Percentiles rank a stretch among this genome's conserved stretches.
These are phyloP conservation scores for Coffea eugenioides DNA, from an alignment of 257 asterid genomes.

Conservation along the genomic window DNA sequence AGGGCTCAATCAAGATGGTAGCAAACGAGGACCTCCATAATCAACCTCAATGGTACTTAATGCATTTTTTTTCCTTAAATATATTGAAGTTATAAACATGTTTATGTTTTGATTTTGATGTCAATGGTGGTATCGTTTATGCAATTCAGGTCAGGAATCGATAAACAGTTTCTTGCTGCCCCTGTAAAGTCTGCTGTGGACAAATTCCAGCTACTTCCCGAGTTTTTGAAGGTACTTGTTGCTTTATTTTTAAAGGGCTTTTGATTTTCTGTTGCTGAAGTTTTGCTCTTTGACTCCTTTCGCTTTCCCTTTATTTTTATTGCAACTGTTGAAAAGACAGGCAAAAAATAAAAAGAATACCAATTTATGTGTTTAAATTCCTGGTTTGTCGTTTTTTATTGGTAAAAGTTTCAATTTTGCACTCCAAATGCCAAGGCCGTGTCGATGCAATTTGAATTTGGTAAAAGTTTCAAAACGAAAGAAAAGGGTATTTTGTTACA, in stretches of 20 bases:
- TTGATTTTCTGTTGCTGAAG: not conserved
- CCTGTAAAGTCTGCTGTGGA: conserved; percentile 66
- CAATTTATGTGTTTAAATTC: not conserved
- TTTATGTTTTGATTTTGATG: not conserved
- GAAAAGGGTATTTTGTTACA: not conserved
- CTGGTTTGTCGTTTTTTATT: not conserved
- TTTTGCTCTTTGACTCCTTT: not conserved
- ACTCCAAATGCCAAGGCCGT: not conserved
- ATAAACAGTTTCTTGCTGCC: conserved; percentile 59
- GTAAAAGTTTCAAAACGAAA: not conserved
- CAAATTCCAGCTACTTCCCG: conserved; percentile 77
- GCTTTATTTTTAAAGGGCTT: not conserved
- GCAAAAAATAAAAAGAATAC: not conserved
- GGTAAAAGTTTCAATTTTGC: not conserved
- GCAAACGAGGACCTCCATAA: not conserved
- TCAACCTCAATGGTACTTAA: conserved; percentile 3
- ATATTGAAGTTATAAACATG: not conserved
- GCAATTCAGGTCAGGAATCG: conserved; percentile 32
- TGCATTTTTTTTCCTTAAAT: not conserved
- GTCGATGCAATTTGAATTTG: not conserved
- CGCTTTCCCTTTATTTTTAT: not conserved
- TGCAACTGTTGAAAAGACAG: not conserved
- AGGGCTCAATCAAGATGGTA: not conserved
- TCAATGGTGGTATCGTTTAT: not conserved
- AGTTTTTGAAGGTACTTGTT: conserved; percentile 63